Evolutionary conservation across 2,329 filamentous ascomycete species (phyloP), one percentile per base, ranked within the genome.

Genomic region (Pezicula radicicola): DNA sequence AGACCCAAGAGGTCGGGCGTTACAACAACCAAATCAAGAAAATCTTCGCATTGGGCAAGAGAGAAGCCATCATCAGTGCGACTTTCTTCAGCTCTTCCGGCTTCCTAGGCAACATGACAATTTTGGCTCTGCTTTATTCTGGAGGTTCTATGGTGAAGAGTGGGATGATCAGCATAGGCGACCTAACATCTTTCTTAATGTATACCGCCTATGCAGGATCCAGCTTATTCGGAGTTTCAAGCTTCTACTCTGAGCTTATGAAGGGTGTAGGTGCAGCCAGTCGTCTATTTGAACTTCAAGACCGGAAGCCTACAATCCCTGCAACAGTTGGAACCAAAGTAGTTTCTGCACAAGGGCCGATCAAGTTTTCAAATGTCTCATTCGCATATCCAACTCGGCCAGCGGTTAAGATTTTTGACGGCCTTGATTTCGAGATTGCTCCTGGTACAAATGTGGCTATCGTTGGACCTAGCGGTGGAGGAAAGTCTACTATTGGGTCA

Each of bases 191-290:
- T 0, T 99, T 99, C 72, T 81, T 99, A 74, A 97, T 99, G 93
- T 99, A 97, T 70, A 96, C 92, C 3, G 93, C 90, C 3, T 97
- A 85, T 69, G 83, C 84, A 6, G 84, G 84, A 3, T 94, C 89
- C 46, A 96, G 90, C 70, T 81, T 99, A 57, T 96, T 97, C 61
- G 94, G 94, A 4, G 77, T 99, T 2, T 96, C 91, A 4, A 91
- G 89, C 51, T 99, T 99, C 73, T 99, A 97, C 71, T 96, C 92
- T 0, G 94, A 99, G 68, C 79, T 99, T 55, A 99, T 99, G 94
- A 99, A 99, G 71, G 95, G 95, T 40, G 93, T 96, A 4, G 94
- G 95, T 63, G 94, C 94, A 40, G 94, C 94, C n/a, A 96, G 88
- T 64, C 88, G 94, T 54, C 78, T 99, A 1, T 99, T 99, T 65